These are phyloP conservation scores for Neurospora discreta DNA, from an alignment of 495 filamentous ascomycete species.

Conservation along the genomic window DNA sequence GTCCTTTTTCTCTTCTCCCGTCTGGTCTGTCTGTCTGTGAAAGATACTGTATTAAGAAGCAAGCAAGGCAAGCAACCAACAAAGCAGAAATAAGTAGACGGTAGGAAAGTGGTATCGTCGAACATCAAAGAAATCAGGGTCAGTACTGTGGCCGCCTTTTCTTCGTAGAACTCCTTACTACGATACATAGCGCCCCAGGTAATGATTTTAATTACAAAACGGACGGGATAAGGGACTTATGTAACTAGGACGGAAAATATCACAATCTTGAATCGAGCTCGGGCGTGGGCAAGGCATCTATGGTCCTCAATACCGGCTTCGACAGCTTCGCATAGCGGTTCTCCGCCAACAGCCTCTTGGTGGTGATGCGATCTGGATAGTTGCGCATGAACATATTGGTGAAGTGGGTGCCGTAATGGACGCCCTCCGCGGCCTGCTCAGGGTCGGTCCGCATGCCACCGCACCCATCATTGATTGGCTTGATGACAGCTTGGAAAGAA, in stretches of 20 bases:
- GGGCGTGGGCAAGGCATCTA: constrained; percentile 7
- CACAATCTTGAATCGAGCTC: background rate
- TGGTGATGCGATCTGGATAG: constrained; percentile 36
- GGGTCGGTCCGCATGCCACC: constrained; percentile 2
- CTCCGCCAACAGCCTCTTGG: constrained; percentile 22
- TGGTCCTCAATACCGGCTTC: constrained; percentile 17
- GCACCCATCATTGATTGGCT: constrained; percentile 21
- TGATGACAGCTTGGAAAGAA: constrained; percentile 31
- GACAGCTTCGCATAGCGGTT: constrained; percentile 15
- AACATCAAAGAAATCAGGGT: background rate
- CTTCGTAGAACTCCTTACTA: background rate
- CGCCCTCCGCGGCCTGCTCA: constrained; percentile 11
- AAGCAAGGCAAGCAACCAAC: background rate
- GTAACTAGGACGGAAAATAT: background rate
- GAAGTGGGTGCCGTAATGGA: constrained; percentile 39
- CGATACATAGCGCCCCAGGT: background rate
- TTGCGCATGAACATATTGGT: constrained; percentile 39
- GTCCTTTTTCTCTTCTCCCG: background rate
- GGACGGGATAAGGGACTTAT: background rate
- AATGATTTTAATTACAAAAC: background rate
- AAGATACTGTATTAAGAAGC: background rate
- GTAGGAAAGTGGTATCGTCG: background rate
- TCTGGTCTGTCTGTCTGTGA: background rate
- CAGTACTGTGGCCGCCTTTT: background rate
- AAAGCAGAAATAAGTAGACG: background rate